These are phyloP conservation scores for Capronia americana DNA, from an alignment of 2,329 filamentous ascomycete species.

Conservation along the genomic window DNA sequence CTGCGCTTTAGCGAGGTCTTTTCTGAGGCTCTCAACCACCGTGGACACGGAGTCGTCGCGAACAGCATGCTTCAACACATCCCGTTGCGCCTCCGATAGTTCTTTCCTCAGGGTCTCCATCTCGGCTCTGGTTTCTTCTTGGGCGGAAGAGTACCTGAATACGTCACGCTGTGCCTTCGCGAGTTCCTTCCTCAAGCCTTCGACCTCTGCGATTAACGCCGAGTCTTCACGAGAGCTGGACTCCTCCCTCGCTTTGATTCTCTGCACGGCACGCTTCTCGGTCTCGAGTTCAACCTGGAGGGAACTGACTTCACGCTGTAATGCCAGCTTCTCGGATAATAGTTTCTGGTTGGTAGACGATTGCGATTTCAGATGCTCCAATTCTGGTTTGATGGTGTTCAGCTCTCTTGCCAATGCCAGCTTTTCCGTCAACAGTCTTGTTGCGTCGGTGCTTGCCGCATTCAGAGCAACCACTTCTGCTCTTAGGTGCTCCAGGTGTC, in stretches of 20 bases:
- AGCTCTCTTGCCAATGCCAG: slow-evolving; percentile 66
- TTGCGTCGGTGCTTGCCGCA: slow-evolving; percentile 70
- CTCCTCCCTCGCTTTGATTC: slow-evolving; percentile 58
- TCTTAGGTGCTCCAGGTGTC: slow-evolving; percentile 64
- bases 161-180: slow-evolving; percentile 49
- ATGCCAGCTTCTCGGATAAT: slow-evolving; percentile 76
- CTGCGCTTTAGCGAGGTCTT: slow-evolving; percentile 59
- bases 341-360: slow-evolving; percentile 68
- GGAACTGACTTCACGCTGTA: slow-evolving; percentile 78
- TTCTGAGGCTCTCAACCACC: slow-evolving; percentile 55
- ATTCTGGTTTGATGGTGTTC: slow-evolving; percentile 63
- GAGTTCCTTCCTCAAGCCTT: slow-evolving; percentile 54
- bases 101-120: slow-evolving; percentile 52
- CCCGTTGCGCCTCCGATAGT: slow-evolving; percentile 57
- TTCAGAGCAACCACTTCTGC: slow-evolving; percentile 74
- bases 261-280: slow-evolving; percentile 73
- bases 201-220: slow-evolving; percentile 48
- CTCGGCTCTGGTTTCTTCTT: slow-evolving; percentile 41
- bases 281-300: slow-evolving; percentile 83
- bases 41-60: slow-evolving; percentile 47
- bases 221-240: slow-evolving; percentile 56
- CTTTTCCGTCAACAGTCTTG: slow-evolving; percentile 72
- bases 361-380: slow-evolving; percentile 67
- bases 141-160: slow-evolving; percentile 46
- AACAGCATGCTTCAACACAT: slow-evolving; percentile 37